phyloP scores from a whole-genome alignment of 2,329 filamentous ascomycete species.

The Macrophomina phaseolina region DNA sequence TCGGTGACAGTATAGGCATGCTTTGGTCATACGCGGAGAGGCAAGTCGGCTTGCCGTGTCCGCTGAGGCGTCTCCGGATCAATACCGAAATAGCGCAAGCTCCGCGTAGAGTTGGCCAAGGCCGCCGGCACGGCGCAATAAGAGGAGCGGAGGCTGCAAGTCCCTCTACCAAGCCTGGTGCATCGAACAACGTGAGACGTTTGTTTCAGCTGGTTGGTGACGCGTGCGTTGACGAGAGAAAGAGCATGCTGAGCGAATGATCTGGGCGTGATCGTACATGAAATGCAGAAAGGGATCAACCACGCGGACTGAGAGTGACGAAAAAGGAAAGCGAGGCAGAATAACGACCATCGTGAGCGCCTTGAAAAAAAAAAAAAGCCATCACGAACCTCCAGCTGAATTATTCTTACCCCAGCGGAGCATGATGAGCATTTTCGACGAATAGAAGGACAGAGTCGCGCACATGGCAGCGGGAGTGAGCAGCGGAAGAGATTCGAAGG shows the following conservation, averaged over 20 bases:
- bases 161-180: not conserved
- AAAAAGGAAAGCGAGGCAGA: not conserved
- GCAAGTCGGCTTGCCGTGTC: not conserved
- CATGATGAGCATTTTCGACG: not conserved
- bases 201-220: not conserved
- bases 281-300: not conserved
- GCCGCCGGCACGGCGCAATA: not conserved
- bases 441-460: not conserved
- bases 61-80: not conserved
- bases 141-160: not conserved
- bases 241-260: not conserved
- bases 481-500: not conserved
- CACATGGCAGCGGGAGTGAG: not conserved
- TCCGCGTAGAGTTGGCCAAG: not conserved
- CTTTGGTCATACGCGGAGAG: not conserved
- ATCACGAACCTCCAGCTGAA: not conserved
- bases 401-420: not conserved
- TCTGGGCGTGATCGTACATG: too few species aligned
- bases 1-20: not conserved
- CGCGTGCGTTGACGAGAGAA: not conserved
- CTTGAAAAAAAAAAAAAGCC: not conserved
- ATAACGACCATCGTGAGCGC: not conserved
- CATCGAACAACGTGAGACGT: not conserved
- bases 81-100: not conserved
- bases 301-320: not conserved